phyloP scores from a whole-genome alignment of 2,329 filamentous ascomycete species.

The Penicillium sclerotiorum region DNA sequence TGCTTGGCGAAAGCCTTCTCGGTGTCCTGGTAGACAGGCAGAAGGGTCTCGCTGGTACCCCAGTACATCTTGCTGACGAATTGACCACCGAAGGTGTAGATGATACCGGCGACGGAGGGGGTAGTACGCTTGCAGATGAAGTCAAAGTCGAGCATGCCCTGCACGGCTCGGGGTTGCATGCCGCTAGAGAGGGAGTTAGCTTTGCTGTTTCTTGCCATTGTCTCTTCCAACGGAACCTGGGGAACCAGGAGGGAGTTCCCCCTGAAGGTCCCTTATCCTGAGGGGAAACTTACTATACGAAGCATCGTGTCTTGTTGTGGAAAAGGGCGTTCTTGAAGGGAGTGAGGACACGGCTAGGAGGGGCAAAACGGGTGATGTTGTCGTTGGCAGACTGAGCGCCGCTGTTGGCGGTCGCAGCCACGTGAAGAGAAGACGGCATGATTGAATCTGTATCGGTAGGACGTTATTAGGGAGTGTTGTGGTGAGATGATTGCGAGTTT shows the following conservation, averaged over 20 bases:
- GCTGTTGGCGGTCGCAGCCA: slow-evolving; percentile 55
- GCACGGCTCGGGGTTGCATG: slow-evolving; percentile 90
- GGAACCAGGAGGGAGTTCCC: too few species aligned
- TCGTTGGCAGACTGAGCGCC: slow-evolving; percentile 80
- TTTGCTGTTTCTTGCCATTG: slow-evolving; percentile 6
- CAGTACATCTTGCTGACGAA: slow-evolving; percentile 99
- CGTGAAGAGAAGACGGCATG: slow-evolving; percentile 59
- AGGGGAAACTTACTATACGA: slow-evolving; percentile 82
- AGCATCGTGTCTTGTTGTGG: slow-evolving; percentile 99
- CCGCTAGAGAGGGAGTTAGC: slow-evolving; percentile 57
- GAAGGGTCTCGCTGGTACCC: slow-evolving; percentile 98
- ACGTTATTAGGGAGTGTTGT: too few species aligned
- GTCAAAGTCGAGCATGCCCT: slow-evolving; percentile 98
- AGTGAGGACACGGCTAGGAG: slow-evolving; percentile 88
- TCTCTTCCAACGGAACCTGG: too few species aligned
- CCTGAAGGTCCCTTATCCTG: too few species aligned
- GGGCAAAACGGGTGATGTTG: slow-evolving; percentile 95
- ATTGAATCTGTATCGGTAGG: slow-evolving; percentile 39
- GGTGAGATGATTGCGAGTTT: too few species aligned
- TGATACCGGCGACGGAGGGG: slow-evolving; percentile 96
- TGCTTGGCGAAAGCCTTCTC: slow-evolving; percentile 95
- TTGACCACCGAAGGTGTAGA: slow-evolving; percentile 99
- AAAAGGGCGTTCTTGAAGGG: slow-evolving; percentile 90
- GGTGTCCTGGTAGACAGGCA: slow-evolving; percentile 96
- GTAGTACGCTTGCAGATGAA: slow-evolving; percentile 99